Conservation (phyloP, 2,329 filamentous ascomycete species). For the Penicillium hesseltinei region DNA sequence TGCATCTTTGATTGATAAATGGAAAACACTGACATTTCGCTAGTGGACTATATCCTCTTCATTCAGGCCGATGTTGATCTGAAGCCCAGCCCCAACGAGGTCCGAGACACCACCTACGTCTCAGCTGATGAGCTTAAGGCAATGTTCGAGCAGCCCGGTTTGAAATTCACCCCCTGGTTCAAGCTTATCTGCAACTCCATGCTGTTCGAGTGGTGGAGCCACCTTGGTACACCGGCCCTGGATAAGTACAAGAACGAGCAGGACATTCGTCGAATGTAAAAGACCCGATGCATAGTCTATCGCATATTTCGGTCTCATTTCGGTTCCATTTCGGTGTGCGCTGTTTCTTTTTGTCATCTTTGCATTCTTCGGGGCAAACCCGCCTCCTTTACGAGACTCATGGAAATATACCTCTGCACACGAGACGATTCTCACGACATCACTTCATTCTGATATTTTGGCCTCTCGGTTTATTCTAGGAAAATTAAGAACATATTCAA, state of each 20-base stretch:
- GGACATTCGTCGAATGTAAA: slow-evolving; percentile 79
- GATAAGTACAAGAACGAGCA: slow-evolving; percentile 84
- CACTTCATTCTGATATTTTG: not conserved
- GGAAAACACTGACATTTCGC: not conserved
- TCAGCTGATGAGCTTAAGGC: slow-evolving; percentile 75
- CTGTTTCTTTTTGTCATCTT: slow-evolving; percentile 2
- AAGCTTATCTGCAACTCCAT: slow-evolving; percentile 97
- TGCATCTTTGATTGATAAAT: not conserved
- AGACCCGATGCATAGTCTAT: not conserved
- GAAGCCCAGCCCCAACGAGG: slow-evolving; percentile 80
- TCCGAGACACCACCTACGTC: slow-evolving; percentile 80
- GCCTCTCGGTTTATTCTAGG: not conserved
- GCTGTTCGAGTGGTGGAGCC: slow-evolving; percentile 96
- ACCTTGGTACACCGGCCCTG: slow-evolving; percentile 70
- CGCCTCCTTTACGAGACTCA: slow-evolving; percentile 7
- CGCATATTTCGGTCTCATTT: slow-evolving; percentile 1
- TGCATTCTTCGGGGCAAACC: slow-evolving; percentile 9
- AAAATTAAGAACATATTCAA: not conserved
- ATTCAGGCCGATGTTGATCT: slow-evolving; percentile 92
- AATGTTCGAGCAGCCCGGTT: slow-evolving; percentile 75
- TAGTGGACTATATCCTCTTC: slow-evolving; percentile 96
- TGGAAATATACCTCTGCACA: slow-evolving; percentile 17
- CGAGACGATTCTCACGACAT: slow-evolving; percentile 1
- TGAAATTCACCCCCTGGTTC: slow-evolving; percentile 98
- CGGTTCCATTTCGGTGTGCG: not conserved